Percentiles rank a stretch among this genome's conserved stretches.
Conservation (phyloP, 495 filamentous ascomycete species). For the Hypoxylon fuscum region DNA sequence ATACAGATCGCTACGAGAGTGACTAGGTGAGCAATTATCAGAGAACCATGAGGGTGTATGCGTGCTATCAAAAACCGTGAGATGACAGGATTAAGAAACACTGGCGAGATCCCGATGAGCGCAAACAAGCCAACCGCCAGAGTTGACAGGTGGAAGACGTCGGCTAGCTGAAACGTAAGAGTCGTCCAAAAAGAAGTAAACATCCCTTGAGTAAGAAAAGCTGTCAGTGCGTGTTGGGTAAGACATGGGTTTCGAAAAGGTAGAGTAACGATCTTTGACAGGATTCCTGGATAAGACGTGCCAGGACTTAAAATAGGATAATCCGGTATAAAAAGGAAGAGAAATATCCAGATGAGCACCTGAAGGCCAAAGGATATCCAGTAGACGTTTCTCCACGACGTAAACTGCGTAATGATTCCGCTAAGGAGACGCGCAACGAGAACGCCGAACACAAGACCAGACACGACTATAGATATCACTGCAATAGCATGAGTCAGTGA, state of each 20-base stretch:
- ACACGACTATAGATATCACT: slow-evolving; percentile 77
- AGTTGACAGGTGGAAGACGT: slow-evolving; percentile 68
- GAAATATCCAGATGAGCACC: slow-evolving; percentile 68
- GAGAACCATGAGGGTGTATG: slow-evolving; percentile 66
- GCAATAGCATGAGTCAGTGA: too few species aligned
- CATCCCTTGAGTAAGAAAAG: slow-evolving; percentile 52
- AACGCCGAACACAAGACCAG: slow-evolving; percentile 79
- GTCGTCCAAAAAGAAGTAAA: slow-evolving; percentile 77
- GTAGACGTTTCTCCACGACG: slow-evolving; percentile 79
- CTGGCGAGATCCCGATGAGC: slow-evolving; percentile 70
- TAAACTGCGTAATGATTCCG: slow-evolving; percentile 76
- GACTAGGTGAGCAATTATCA: slow-evolving; percentile 63
- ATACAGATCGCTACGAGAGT: slow-evolving; percentile 65
- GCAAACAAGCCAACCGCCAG: slow-evolving; percentile 75
- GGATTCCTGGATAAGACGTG: slow-evolving; percentile 71
- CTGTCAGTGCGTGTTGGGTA: slow-evolving; percentile 61
- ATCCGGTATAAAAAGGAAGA: slow-evolving; percentile 82
- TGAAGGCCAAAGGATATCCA: slow-evolving; percentile 82
- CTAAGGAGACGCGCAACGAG: slow-evolving; percentile 80
- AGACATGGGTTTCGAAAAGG: slow-evolving; percentile 71
- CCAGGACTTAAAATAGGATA: slow-evolving; percentile 79
- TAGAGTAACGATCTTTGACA: slow-evolving; percentile 69
- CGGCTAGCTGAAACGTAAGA: slow-evolving; percentile 76
- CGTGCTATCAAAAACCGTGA: slow-evolving; percentile 69
- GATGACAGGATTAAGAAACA: slow-evolving; percentile 67